phyloP scores from a whole-genome alignment of 352 stramenopile species.

The Sclerospora graminicola region DNA sequence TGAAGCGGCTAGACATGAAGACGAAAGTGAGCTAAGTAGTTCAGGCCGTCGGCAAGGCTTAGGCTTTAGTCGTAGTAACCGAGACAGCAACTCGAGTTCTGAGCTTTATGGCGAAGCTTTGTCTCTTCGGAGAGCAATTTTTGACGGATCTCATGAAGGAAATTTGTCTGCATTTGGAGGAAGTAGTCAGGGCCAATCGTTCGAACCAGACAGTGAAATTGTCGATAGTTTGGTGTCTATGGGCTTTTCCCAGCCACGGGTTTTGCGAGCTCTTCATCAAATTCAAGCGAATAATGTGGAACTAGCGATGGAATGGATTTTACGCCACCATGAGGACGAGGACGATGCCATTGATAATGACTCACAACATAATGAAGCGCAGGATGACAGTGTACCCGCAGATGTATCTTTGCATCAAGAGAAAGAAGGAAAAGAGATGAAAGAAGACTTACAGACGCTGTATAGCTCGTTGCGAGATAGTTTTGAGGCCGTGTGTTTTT shows the following conservation, averaged over 20 bases:
- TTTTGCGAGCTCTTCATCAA: constrained; percentile 85
- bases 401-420: constrained; percentile 4
- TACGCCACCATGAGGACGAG: constrained; percentile 85
- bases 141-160: constrained; percentile 20
- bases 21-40: constrained; percentile 20
- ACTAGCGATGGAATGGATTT: constrained; percentile 94
- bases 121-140: constrained; percentile 37
- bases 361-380: constrained; percentile 6
- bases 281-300: constrained; percentile 89
- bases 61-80: constrained; percentile 22
- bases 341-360: constrained; percentile 18
- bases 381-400: constrained; percentile 10
- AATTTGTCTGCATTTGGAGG: constrained; percentile 9
- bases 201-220: constrained; percentile 85
- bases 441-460: constrained; percentile 34
- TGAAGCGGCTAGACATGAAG: constrained; percentile 11
- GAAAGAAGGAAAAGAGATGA: constrained; percentile 27
- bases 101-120: constrained; percentile 34
- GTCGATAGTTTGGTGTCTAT: constrained; percentile 91
- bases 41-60: constrained; percentile 23
- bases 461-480: constrained; percentile 42
- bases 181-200: constrained; percentile 34
- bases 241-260: constrained; percentile 88
- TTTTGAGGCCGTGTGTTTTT: constrained; percentile 62
- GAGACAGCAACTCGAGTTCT: constrained; percentile 20